Evolutionary conservation across 768 basidiomycete genomes (phyloP), one percentile per base, ranked within the genome.

Genomic region (Tricholomella constricta): DNA sequence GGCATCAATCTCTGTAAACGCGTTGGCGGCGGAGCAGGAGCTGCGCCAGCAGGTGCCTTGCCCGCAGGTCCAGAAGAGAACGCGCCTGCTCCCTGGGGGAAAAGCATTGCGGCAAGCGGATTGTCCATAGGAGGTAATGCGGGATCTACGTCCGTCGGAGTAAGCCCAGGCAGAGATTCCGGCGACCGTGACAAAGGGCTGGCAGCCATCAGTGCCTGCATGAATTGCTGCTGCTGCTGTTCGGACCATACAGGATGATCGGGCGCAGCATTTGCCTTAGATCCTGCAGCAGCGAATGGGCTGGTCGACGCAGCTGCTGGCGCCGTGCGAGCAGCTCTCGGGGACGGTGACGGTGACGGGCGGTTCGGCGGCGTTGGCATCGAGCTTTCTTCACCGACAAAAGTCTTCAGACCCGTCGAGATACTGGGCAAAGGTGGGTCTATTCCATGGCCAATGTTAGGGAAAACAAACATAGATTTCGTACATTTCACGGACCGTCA

Each of bases 181-280:
- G 54, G 52, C 46, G 34, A 51, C 35, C 63, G 46, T 25, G 60
- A n/a, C 19, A 55, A 29, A n/a, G 59, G 51, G 29, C 62, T 46
- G 2, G 52, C 68, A 27, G 63, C 69, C 72, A 89, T 77, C 26
- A 91, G 73, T 2, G 88, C 86, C 53, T 81, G 80, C 69, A 90
- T 72, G 56, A 90, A 78, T 57, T 86, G 83, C 49, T 74, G 74
- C 61, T 89, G 87, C 54, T 89, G 85, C 53, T 89, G 84, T 38
- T 80, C 72, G 8, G 82, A 79, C 88, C 85, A 89, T 11, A 77
- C 78, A 3, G 83, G 78, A 0, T 83, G 79, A 61, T 85, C 83
- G 4, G 78, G 70, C 4, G 60, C 54, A n/a, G 65, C 41, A 31
- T 54, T 51, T 12, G 52, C 58, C 40, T 58, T 65, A 59, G 58